Conservation (phyloP, 306 rosid species). For the Citrullus mucosospermus region DNA sequence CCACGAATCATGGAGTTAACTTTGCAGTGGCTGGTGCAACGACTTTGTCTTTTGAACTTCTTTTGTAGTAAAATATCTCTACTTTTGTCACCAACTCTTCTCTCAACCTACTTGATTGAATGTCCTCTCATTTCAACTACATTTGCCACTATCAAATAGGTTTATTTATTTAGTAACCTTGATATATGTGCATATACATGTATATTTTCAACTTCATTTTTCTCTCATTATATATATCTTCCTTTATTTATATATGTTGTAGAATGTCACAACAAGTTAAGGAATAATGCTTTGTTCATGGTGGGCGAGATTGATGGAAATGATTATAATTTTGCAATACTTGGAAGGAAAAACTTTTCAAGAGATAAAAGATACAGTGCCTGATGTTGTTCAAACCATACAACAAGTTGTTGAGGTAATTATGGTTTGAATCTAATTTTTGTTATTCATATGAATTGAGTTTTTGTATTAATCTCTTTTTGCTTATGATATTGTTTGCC, state of each 20-base stretch:
- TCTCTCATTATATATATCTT: too few species aligned
- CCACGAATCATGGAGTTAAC: neutral
- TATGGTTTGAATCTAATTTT: neutral
- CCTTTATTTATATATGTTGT: neutral
- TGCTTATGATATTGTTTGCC: too few species aligned
- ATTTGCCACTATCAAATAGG: neutral
- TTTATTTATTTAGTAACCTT: too few species aligned
- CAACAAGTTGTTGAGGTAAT: neutral
- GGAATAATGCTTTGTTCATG: neutral
- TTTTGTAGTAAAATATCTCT: neutral
- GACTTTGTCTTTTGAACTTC: neutral
- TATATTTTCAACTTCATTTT: too few species aligned
- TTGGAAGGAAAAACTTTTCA: slow-evolving; percentile 5
- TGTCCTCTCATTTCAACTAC: slow-evolving; percentile 3
- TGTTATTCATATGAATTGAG: too few species aligned
- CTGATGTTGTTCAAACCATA: slow-evolving; percentile 4
- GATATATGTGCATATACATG: too few species aligned
- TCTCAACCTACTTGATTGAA: slow-evolving; percentile 10
- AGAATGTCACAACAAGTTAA: slow-evolving; percentile 8
- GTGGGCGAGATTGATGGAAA: slow-evolving; percentile 14
- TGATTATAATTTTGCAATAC: neutral
- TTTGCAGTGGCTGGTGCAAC: neutral
- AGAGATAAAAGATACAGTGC: neutral
- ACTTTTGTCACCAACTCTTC: neutral
- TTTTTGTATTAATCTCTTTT: too few species aligned